Percentiles rank a stretch among this genome's conserved stretches.
Evolutionary conservation across 2,329 filamentous ascomycete species (phyloP).

Genomic region (Lasiodiplodia theobromae): DNA sequence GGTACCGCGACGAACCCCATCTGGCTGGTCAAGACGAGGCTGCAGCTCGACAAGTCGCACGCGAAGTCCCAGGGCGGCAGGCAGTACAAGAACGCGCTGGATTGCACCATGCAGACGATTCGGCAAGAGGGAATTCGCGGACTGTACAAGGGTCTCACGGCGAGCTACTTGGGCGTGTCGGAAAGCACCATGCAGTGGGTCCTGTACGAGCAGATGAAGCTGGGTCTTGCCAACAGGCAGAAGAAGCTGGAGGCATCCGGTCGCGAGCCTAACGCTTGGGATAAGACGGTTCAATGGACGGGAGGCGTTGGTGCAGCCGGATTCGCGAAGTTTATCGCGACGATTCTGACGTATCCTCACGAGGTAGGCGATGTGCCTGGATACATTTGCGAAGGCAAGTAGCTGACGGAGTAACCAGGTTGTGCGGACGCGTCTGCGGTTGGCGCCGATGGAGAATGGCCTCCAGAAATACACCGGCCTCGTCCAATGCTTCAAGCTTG

Average conservation of each 20-base stretch:
- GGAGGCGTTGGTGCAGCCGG: constrained; percentile 83
- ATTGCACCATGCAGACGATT: constrained; percentile 84
- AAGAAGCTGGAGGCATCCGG: constrained; percentile 62
- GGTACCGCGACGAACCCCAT: constrained; percentile 94
- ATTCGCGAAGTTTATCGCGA: constrained; percentile 83
- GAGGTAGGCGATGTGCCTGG: constrained; percentile 65
- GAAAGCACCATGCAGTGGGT: constrained; percentile 95
- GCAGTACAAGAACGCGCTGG: constrained; percentile 84
- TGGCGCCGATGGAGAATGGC: constrained; percentile 77
- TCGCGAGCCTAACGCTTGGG: constrained; percentile 71
- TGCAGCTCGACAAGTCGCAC: constrained; percentile 89
- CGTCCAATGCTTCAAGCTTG: constrained; percentile 84
- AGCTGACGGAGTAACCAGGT: constrained; percentile 58
- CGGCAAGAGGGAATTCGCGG: constrained; percentile 80
- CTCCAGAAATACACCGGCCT: constrained; percentile 87
- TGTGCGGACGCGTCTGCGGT: constrained; percentile 81
- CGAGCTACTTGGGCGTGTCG: constrained; percentile 87
- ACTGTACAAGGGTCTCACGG: constrained; percentile 88
- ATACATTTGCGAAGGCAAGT: background rate
- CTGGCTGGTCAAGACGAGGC: constrained; percentile 91
- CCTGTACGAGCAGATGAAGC: constrained; percentile 91
- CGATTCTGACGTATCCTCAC: constrained; percentile 87
- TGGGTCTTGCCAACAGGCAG: constrained; percentile 70
- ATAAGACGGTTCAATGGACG: constrained; percentile 77
- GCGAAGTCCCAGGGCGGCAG: constrained; percentile 67